phyloP scores from a whole-genome alignment of 371 early-diverging fungal species.

The Phascolomyces articulosus region DNA sequence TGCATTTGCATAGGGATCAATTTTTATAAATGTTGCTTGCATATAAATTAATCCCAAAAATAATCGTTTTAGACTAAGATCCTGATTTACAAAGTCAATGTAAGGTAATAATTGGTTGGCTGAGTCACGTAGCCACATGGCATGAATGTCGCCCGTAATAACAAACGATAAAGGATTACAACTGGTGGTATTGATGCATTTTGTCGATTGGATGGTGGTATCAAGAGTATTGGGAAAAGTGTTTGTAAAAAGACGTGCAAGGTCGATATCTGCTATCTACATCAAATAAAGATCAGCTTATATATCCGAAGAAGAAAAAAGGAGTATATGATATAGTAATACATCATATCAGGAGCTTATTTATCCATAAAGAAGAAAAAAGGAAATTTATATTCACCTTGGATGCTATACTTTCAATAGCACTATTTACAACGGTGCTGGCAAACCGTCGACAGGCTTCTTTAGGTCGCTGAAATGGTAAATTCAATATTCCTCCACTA shows the following conservation, averaged over 20 bases:
- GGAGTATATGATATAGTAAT: not conserved
- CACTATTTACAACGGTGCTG: constrained; percentile 39
- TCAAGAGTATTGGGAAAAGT: constrained; percentile 64
- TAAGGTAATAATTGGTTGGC: constrained; percentile 68
- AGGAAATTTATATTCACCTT: constrained; percentile 22
- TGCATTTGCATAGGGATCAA: constrained; percentile 56
- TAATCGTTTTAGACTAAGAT: constrained; percentile 40
- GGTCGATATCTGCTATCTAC: constrained; percentile 45
- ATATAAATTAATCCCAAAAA: constrained; percentile 56
- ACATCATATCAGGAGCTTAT: not conserved
- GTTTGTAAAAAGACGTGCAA: constrained; percentile 59
- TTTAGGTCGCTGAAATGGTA: constrained; percentile 48
- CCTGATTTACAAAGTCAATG: constrained; percentile 44
- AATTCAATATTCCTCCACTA: constrained; percentile 36
- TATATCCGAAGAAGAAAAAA: no score
- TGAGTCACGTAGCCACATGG: constrained; percentile 73
- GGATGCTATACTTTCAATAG: constrained; percentile 39
- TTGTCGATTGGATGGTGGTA: constrained; percentile 51
- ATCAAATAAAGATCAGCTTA: not conserved
- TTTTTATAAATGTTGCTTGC: constrained; percentile 56
- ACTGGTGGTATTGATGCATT: constrained; percentile 23
- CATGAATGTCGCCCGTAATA: constrained; percentile 71
- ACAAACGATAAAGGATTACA: constrained; percentile 57
- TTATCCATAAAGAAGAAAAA: not conserved
- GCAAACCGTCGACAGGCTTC: constrained; percentile 46